Base-by-base conservation (phyloP, 2,329 filamentous ascomycete species). In the Colletotrichum cordylinicola region DNA sequence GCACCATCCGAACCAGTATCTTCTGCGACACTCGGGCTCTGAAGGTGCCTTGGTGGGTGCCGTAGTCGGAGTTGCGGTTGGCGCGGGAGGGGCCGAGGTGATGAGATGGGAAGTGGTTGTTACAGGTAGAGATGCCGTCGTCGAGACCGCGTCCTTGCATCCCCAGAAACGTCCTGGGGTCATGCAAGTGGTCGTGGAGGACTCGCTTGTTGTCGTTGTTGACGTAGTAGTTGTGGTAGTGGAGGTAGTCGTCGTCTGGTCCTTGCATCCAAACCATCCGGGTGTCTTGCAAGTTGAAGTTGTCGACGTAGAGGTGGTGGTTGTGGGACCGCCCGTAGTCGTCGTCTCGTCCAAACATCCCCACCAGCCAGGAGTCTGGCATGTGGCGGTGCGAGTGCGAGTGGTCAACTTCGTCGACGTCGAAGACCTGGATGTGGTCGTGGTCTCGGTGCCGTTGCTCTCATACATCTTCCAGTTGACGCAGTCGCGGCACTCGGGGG, bases 381-480 rank as follows among this genome's bases (percentile, higher is more conserved):
- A 98, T 0, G 95, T 98, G 70, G 93, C 92, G 0, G 96, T 98
- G 60, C 95, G 90, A 4, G 92, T 94, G 58, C 90, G 90, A 4
- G 91, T 92, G 4, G 89, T 89, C 2, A 90, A 89, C 2, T 90
- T 90, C 1, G 90, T 89, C 6, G 87, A 88, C 2, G 88, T 89
- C 6, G 87, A 88, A 2, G 88, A 88, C 4, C 87, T 88, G 3
- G 91, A 88, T 0, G 92, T 92, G 1, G 93, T 94, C 0, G 93
- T 95, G 2, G 89, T 90, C 78, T 96, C 94, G 2, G 94, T 97
- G 35, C 94, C 94, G 82, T 98, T 98, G 83, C 96, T 98, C 84
- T 96, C 94, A 82, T 95, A 98, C 88, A 96, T 98, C 81, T 98
- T 98, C 97, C 97, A 98, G 72, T 94, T 93, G 74, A 92, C 95